Evolutionary conservation across 331 rosid genomes (phyloP).

Genomic region (Erythrophleum ivorense): DNA sequence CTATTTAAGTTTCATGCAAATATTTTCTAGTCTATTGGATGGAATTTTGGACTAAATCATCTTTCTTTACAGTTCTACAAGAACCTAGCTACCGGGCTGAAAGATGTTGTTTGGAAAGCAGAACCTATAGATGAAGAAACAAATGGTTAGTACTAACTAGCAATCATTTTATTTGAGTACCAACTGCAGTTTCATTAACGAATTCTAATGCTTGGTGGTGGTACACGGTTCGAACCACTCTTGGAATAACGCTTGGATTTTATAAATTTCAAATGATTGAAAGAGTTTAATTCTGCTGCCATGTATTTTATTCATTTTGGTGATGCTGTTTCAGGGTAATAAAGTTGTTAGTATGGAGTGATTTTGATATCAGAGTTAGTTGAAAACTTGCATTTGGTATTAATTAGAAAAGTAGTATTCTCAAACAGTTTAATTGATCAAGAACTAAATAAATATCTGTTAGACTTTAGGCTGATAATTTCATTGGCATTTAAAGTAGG

Average conservation of each 20-base stretch:
- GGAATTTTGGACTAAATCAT: slow-evolving; percentile 15
- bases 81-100: slow-evolving; percentile 64
- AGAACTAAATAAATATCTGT: neutral
- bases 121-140: slow-evolving; percentile 54
- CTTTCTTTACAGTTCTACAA: slow-evolving; percentile 66
- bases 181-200: neutral
- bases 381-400: too few species aligned
- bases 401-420: neutral
- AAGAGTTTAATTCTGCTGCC: neutral
- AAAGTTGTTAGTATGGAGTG: neutral
- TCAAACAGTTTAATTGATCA: neutral
- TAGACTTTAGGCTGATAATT: neutral
- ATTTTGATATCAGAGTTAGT: neutral
- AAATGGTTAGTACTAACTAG: slow-evolving; percentile 47
- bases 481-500: slow-evolving; percentile 4
- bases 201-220: neutral
- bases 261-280: slow-evolving; percentile 3
- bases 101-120: slow-evolving; percentile 71
- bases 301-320: neutral
- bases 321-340: neutral
- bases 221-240: neutral
- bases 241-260: neutral
- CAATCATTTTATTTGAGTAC: neutral
- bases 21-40: neutral
- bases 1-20: neutral